Evolutionary conservation across 2,329 filamentous ascomycete genomes (phyloP).

Genomic region (Pseudopithomyces maydicus): DNA sequence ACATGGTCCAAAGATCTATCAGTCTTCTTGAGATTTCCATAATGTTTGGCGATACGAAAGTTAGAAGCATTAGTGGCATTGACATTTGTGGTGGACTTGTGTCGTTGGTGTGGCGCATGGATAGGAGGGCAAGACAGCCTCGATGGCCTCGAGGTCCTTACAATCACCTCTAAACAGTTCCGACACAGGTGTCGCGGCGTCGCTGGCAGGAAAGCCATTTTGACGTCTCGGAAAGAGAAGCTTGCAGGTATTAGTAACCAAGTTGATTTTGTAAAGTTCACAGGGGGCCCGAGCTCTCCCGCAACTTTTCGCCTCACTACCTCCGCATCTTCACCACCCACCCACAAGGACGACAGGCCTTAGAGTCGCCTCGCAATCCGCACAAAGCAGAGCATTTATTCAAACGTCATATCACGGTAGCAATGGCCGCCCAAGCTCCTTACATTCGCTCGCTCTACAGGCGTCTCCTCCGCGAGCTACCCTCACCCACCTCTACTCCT

Average conservation of each 20-base stretch:
- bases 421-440: constrained; percentile 50
- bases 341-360: constrained; percentile 1
- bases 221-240: not conserved
- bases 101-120: not conserved
- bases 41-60: constrained; percentile 3
- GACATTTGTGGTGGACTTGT: not conserved
- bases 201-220: constrained; percentile 17
- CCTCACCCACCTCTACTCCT: constrained; percentile 62
- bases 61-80: not conserved
- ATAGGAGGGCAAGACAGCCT: not conserved
- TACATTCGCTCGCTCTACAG: constrained; percentile 81
- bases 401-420: not conserved
- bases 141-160: constrained; percentile 1
- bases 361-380: not conserved
- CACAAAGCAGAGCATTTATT: not conserved
- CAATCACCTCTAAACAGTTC: constrained; percentile 18
- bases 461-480: constrained; percentile 85
- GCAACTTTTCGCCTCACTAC: constrained; percentile 36
- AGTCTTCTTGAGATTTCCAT: not conserved
- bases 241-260: constrained; percentile 7
- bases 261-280: constrained; percentile 9
- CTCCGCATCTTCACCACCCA: constrained; percentile 17
- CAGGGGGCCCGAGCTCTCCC: constrained; percentile 26
- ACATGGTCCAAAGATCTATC: not conserved
- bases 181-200: constrained; percentile 25